Evolutionary conservation across 1,284 basidiomycete genomes (phyloP), one percentile per base, ranked within the genome.

Genomic region (Leccinum laetum): DNA sequence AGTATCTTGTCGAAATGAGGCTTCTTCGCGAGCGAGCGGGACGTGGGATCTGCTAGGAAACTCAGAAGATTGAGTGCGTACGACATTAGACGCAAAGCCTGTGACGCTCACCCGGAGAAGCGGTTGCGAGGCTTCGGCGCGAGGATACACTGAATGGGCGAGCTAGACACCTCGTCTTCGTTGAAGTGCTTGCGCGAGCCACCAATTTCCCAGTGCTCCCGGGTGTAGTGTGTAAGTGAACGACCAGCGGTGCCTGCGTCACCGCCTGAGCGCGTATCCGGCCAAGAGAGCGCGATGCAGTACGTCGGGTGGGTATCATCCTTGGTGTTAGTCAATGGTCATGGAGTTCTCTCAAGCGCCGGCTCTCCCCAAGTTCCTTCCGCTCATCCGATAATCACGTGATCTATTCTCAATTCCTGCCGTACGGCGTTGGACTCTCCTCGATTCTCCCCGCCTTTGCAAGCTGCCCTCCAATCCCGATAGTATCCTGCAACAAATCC

Each of bases 1-100:
- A 96, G 83, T 65, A 95, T 91, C 82, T 95, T 95, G 80, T 91
- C 86, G 68, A 92, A 92, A 69, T 89, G 88, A 21, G 89, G 85
- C 58, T 76, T 79, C 58, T 77, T 64, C 39, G 65, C 46, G 44
- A 57, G 46, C 13, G 64, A 53, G 18, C 56, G 11, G 6, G 57
- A 57, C 56, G 29, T 29, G 44, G 21, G 41, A 60, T 67, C 63
- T 58, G 59, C 61, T 62, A 37, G 52, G 8, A 52, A 41, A 55
- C 24, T 11, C 46, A 49, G 49, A 26, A 29, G 14, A 29, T 16
- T 56, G 41, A 46, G 46, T 32, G 14, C 4, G 24, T 41, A 49
- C n/a, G 39, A 29, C 44, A 58, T 55, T 18, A 13, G 49, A 29
- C 13, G 6, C 6, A 5, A 24, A 3, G 10, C 10, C 13, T 26